Base-by-base conservation (phyloP, 169 alveolate species). In the Perkinsus chesapeaki region DNA sequence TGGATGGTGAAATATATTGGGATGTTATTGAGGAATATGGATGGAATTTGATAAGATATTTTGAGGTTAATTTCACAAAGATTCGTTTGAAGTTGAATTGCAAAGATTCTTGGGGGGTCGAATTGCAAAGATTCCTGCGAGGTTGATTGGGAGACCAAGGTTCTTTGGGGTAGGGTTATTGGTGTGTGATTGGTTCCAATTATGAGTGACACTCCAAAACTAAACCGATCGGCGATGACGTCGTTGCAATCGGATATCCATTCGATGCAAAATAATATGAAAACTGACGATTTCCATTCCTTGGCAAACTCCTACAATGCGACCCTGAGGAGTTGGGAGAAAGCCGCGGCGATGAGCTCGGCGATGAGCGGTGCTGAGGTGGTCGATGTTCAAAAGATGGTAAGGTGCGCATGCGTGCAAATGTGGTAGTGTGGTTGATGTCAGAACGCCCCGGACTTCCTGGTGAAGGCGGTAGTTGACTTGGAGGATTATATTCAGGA, bases 211-310 rank as follows among this genome's bases (percentile, higher is more conserved):
- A 43, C 60, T 16, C 60, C 60, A 16, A 16, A 9, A 43, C 60
- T 43, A 5, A 5, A 43, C 23, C 60, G 60, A 16, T 43, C 60
- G 60, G 60, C 60, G 60, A 43, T 43, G 60, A 43, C 94, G 38
- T 94, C 94, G 10, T 72, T 95, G 95, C 94, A 94, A n/a, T 93
- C 93, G 39, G 94, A 39, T 39, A 95, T 95, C 91, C 92, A 93
- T 0, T 93, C 93, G 39, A 93, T 95, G 95, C 91, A 72, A 19
- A 95, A 95, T 39, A 95, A 95, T 92, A 92, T 95, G 94, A 93
- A 93, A 36, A 95, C 93, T 34, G 73, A 37, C 38, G 96, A 95
- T 31, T 93, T 93, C 73, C 91, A 93, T 1, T 94, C 93, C 73
- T 94, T 94, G 39, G 92, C 73, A 19, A 94, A 94, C 60, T 94